Percentiles rank a stretch among this genome's conserved stretches.
Evolutionary conservation across 2,329 filamentous ascomycete genomes (phyloP).

Genomic region (Microascus cirrosus): DNA sequence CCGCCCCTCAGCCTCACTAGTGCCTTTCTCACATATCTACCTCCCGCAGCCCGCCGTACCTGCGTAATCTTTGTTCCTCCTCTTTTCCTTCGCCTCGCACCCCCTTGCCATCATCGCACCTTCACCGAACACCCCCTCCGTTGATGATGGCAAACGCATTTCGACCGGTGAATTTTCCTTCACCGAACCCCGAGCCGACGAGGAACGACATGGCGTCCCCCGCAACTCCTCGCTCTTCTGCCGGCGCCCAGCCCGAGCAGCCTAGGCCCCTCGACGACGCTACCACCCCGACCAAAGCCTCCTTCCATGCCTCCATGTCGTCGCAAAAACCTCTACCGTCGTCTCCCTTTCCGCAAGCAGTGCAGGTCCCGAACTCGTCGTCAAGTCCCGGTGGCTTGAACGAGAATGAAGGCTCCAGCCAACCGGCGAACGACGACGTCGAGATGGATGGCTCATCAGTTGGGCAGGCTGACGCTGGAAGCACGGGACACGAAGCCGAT

Average conservation of each 20-base stretch:
- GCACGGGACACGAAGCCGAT: conserved; percentile 43
- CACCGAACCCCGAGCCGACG: conserved; percentile 9
- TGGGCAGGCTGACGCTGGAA: not conserved
- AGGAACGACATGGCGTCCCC: conserved; percentile 19
- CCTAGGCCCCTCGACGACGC: conserved; percentile 28
- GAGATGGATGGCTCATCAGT: conserved; percentile 61
- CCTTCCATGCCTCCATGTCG: conserved; percentile 30
- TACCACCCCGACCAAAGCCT: conserved; percentile 53
- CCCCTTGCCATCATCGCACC: not conserved
- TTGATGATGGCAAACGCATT: conserved; percentile 34
- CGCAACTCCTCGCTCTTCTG: conserved; percentile 19
- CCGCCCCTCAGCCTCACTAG: conserved; percentile 5
- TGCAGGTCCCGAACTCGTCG: conserved; percentile 22
- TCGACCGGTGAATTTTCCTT: conserved; percentile 33
- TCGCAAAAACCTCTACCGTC: conserved; percentile 43
- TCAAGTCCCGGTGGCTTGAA: not conserved
- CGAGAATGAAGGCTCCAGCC: not conserved
- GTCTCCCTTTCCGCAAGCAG: conserved; percentile 38
- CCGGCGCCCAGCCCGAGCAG: conserved; percentile 20
- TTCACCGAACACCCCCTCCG: conserved; percentile 17
- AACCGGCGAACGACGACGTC: conserved; percentile 45
- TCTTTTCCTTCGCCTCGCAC: conserved; percentile 7
- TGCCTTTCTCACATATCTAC: conserved; percentile 6
- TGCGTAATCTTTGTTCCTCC: conserved; percentile 6
- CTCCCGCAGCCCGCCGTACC: conserved; percentile 8